Percentiles rank a stretch among this genome's conserved stretches.
Evolutionary conservation across 1,139 yeast species (phyloP).

Genomic region (Nakaseomyces uthaithaninus): DNA sequence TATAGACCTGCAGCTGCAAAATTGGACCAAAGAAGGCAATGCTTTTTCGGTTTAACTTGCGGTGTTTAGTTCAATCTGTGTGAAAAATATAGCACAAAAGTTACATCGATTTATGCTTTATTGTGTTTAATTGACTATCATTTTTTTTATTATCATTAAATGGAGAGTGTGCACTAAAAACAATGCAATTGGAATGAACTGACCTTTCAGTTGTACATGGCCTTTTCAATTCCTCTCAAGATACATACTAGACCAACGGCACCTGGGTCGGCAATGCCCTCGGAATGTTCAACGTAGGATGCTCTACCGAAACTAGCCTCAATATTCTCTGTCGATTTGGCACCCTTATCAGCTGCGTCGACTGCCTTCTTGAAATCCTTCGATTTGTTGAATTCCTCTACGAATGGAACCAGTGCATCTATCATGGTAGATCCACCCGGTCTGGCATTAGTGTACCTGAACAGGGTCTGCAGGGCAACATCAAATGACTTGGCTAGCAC

Average conservation of each 20-base stretch:
- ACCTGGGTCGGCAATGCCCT: conserved; percentile 88
- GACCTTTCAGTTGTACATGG: background rate
- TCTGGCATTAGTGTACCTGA: conserved; percentile 80
- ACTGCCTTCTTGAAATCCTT: conserved; percentile 52
- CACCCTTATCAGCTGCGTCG: conserved; percentile 64
- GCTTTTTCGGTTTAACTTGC: too few relatives aligned
- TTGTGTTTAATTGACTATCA: too few relatives aligned
- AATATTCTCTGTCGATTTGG: conserved; percentile 61
- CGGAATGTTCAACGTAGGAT: conserved; percentile 61
- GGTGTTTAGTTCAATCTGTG: too few relatives aligned
- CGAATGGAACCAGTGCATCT: conserved; percentile 84
- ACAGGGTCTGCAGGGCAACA: conserved; percentile 52
- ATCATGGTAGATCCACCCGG: conserved; percentile 84
- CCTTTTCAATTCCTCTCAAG: conserved; percentile 41
- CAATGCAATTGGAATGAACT: too few relatives aligned
- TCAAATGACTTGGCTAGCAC: conserved; percentile 40
- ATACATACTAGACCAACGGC: conserved; percentile 73
- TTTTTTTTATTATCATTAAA: too few relatives aligned
- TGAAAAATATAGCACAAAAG: too few relatives aligned
- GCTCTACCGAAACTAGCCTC: conserved; percentile 92
- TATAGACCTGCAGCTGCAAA: too few relatives aligned
- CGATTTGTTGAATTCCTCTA: conserved; percentile 47
- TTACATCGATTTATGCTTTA: too few relatives aligned
- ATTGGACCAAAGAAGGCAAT: too few relatives aligned
- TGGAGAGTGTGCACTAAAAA: too few relatives aligned